Evolutionary conservation across 441 rosid species (phyloP).

Genomic region (Dalechampia spathulata): DNA sequence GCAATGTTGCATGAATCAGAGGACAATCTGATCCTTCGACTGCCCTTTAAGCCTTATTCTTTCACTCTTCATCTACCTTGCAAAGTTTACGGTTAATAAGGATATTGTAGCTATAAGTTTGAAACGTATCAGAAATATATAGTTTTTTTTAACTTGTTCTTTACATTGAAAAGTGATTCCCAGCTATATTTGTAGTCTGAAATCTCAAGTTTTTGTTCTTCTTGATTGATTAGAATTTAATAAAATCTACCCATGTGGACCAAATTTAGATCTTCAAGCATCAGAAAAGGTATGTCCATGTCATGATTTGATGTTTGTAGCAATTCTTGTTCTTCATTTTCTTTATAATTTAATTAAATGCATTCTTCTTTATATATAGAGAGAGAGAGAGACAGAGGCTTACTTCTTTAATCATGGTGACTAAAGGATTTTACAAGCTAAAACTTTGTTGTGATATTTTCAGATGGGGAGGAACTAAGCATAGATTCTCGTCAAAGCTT

Average conservation of each 20-base stretch:
- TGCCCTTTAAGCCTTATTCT: conserved; percentile 4
- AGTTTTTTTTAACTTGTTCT: not conserved
- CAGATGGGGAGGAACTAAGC: conserved; percentile 21
- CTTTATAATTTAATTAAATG: too few relatives aligned
- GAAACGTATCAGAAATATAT: not conserved
- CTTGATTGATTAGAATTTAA: not conserved
- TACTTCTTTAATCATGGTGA: too few relatives aligned
- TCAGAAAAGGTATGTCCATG: conserved; percentile 21
- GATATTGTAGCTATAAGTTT: conserved; percentile 1
- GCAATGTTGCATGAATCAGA: not conserved
- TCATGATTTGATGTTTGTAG: too few relatives aligned
- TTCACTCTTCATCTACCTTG: conserved; percentile 4
- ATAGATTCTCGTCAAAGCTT: conserved; percentile 20
- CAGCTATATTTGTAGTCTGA: too few relatives aligned
- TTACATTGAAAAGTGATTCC: not conserved
- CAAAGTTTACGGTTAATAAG: not conserved
- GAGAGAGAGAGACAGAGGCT: too few relatives aligned
- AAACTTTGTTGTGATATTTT: not conserved
- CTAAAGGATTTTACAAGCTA: too few relatives aligned
- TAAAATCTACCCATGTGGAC: conserved; percentile 21
- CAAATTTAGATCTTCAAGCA: conserved; percentile 22
- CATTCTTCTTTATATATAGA: too few relatives aligned
- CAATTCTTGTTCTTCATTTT: too few relatives aligned
- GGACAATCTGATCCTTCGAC: not conserved
- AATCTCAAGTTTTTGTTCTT: not conserved